A percentile compares a stretch with the other conserved stretches of the same genome.
phyloP scores from a whole-genome alignment of 1,139 yeast genomes.

The Lodderomyces oxycetoniae region DNA sequence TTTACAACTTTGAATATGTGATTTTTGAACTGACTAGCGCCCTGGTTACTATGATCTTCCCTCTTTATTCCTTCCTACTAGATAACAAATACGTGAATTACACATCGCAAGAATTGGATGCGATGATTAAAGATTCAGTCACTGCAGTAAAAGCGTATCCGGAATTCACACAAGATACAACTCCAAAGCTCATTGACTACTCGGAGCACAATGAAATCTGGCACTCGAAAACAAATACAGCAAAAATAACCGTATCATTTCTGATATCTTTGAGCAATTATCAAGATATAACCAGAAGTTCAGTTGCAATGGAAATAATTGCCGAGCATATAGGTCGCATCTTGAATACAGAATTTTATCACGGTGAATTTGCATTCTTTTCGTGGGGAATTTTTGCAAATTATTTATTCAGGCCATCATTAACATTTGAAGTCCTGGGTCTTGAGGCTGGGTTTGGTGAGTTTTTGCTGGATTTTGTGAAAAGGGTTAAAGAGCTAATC shows the following conservation, averaged over 20 bases:
- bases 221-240: conserved; percentile 22
- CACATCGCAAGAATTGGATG: conserved; percentile 12
- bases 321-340: conserved; percentile 40
- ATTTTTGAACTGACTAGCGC: conserved; percentile 4
- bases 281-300: conserved; percentile 25
- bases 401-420: conserved; percentile 44
- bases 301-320: conserved; percentile 47
- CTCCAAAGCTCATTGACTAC: conserved; percentile 16
- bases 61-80: conserved; percentile 1
- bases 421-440: conserved; percentile 50
- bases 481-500: conserved; percentile 16
- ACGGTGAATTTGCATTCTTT: conserved; percentile 47
- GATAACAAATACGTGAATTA: background rate
- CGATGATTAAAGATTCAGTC: conserved; percentile 8
- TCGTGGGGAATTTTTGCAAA: conserved; percentile 54
- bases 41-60: background rate
- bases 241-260: conserved; percentile 38
- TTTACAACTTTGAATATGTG: conserved; percentile 19
- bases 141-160: background rate
- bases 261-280: conserved; percentile 33
- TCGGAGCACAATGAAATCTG: conserved; percentile 42
- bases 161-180: conserved; percentile 1
- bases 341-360: conserved; percentile 41
- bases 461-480: conserved; percentile 22
- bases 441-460: conserved; percentile 24